These are phyloP conservation scores for Leccinellum rugosiceps DNA, from an alignment of 768 basidiomycete genomes.

Conservation along the genomic window DNA sequence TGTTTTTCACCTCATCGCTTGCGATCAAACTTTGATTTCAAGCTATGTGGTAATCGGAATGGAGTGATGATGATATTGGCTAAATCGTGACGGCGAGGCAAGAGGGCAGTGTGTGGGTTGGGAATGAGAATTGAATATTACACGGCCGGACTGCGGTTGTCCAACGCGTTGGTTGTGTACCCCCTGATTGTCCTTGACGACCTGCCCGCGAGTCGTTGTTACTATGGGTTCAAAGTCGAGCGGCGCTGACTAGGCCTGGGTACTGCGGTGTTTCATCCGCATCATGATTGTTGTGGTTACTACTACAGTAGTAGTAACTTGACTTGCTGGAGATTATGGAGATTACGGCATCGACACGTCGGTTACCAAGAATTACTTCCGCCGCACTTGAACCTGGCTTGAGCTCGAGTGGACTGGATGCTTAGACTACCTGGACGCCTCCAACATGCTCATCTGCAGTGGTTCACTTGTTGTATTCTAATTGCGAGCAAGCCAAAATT, in stretches of 20 bases:
- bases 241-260: background rate
- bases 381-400: background rate
- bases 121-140: background rate
- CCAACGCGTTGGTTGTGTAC: background rate
- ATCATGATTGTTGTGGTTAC: background rate
- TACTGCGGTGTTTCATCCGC: background rate
- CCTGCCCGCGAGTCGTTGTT: background rate
- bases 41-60: background rate
- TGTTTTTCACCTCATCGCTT: background rate
- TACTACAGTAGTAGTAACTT: no score
- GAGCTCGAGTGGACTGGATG: slow-evolving; percentile 4
- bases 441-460: background rate
- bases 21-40: background rate
- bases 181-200: background rate
- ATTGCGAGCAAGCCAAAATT: background rate
- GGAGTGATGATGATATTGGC: background rate
- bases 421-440: slow-evolving; percentile 1
- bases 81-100: background rate
- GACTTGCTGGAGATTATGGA: background rate
- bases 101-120: background rate
- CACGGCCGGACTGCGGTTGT: background rate
- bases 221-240: background rate
- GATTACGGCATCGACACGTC: background rate
- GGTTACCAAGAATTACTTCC: background rate
- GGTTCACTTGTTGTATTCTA: background rate